Evolutionary conservation across 208 protist species (phyloP).

Genomic region (Wallacemonas rigidus): DNA sequence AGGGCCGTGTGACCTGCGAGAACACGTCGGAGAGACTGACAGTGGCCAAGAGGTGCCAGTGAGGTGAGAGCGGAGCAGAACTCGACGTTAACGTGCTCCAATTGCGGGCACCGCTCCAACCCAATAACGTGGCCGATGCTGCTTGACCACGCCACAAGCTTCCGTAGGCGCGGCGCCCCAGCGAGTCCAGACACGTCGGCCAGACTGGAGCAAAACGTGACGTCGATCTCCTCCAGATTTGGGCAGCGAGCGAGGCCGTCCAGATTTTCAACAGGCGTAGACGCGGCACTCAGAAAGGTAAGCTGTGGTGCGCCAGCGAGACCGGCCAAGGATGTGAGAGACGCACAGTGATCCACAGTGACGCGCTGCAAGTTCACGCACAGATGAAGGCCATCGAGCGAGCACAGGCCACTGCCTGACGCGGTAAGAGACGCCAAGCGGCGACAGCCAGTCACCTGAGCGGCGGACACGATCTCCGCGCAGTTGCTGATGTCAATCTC

Average conservation of each 20-base stretch:
- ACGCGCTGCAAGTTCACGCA: background rate
- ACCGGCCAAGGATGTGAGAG: background rate
- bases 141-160: conserved; percentile 3
- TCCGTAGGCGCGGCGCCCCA: conserved; percentile 4
- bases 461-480: background rate
- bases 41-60: background rate
- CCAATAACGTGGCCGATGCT: background rate
- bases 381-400: background rate
- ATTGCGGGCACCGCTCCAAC: background rate
- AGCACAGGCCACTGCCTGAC: background rate
- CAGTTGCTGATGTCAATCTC: background rate
- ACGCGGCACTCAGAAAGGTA: background rate
- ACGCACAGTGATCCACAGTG: background rate
- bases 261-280: background rate
- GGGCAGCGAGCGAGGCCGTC: background rate
- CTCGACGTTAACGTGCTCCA: conserved; percentile 5
- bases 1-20: background rate
- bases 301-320: conserved; percentile 8
- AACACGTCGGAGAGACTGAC: background rate
- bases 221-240: conserved; percentile 1
- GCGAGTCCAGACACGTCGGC: background rate
- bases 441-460: too few relatives aligned
- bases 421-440: background rate
- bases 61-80: conserved; percentile 2
- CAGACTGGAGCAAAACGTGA: conserved; percentile 6